Base-by-base conservation (phyloP, 1,284 basidiomycete species). In the Trichosporon sp. region DNA sequence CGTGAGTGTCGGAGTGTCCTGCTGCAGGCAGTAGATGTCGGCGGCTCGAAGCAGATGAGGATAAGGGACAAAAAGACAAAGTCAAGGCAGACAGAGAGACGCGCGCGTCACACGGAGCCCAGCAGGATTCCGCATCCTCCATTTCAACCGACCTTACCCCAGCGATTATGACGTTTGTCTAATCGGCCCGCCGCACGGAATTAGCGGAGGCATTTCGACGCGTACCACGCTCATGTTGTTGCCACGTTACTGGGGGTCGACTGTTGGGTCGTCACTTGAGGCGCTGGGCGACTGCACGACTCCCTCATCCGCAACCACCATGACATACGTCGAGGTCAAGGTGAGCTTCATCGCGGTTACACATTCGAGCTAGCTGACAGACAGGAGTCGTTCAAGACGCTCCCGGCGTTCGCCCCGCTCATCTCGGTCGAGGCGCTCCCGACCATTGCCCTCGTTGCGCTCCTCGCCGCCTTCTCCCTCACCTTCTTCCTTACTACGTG, bases 401-500 rank as follows among this genome's bases (percentile, higher is more conserved):
- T 88, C 37, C 87, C 89, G 4, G 71, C 91, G 0, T 95, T 93
- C 85, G 74, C 87, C 12, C 92, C 93, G 21, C 84, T 88, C 76
- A 82, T 95, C 71, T 86, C 92, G 19, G 88, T 89, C 46, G 81
- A 84, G 0, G 78, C 90, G 32, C 87, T 96, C 40, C 91, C 92
- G 5, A 88, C 88, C 78, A 85, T 95, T 77, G 91, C 94, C 6
- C 87, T 92, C 79, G 67, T 91, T 75, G 88, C 91, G 75, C 88
- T 96, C 70, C 79, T 88, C 1, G 84, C 88, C 31, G 93, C 93
- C 1, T 95, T 96, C 79, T 88, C 81, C 21, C 88, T 95, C 66
- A 88, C 90, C 0, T 96, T 96, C 86, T 92, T 94, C 86, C 93
- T 93, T 83, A 91, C 93, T 71, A 95, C 92, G 94, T 94, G 81